Conservation (phyloP, 345 rosid species). For the Eucalyptus victrix region DNA sequence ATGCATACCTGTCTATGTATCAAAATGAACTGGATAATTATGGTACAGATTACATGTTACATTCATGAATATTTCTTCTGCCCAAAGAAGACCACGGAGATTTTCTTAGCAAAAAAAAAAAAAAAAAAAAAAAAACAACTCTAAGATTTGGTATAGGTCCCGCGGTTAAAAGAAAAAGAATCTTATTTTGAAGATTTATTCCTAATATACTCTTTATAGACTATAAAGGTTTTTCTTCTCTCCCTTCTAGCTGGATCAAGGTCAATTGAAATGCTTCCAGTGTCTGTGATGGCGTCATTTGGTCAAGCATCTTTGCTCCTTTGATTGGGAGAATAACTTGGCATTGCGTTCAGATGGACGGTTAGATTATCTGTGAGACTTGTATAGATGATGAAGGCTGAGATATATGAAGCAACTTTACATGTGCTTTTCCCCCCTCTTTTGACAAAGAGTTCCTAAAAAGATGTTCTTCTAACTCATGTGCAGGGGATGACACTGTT, state of each 20-base stretch:
- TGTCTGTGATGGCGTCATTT: background rate
- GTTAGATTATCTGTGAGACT: background rate
- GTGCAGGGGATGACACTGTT: slow-evolving; percentile 85
- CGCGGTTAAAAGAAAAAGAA: background rate
- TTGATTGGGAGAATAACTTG: background rate
- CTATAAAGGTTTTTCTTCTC: background rate
- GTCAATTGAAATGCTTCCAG: background rate
- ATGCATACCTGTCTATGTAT: background rate
- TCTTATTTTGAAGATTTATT: background rate
- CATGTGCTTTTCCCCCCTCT: background rate
- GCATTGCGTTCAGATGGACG: background rate
- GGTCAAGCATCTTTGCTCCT: background rate
- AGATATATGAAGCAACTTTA: background rate
- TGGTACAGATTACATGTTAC: background rate
- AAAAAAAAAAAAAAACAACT: background rate
- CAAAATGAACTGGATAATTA: background rate
- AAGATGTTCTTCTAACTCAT: background rate
- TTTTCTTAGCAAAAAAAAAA: background rate
- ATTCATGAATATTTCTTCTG: background rate
- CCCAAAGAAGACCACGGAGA: background rate
- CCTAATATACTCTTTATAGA: background rate
- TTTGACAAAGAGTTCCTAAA: background rate
- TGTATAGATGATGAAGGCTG: background rate
- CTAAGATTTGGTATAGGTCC: background rate
- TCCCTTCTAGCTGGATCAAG: background rate